phyloP scores from a whole-genome alignment of 208 protist species.

The Crithidia mellificae region DNA sequence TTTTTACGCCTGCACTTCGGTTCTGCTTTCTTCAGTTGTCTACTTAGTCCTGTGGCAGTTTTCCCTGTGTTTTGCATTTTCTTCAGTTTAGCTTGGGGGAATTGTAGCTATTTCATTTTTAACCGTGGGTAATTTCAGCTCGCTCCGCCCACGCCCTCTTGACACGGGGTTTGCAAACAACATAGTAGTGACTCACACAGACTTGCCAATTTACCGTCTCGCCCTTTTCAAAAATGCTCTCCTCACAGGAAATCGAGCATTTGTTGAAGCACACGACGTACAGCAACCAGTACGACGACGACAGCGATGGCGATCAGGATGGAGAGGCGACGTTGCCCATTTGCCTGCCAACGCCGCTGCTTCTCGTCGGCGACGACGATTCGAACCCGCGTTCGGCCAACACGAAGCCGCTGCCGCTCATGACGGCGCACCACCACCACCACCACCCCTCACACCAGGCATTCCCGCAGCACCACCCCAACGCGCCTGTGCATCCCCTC shows the following conservation, averaged over 20 bases:
- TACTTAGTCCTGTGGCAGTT: no score
- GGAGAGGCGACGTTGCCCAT: slow-evolving; percentile 9
- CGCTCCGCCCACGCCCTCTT: no score
- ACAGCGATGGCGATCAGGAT: slow-evolving; percentile 15
- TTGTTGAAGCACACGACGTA: slow-evolving; percentile 9
- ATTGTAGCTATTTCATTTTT: no score
- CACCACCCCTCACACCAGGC: not conserved
- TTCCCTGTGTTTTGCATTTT: no score
- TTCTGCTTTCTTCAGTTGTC: no score
- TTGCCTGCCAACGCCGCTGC: slow-evolving; percentile 9
- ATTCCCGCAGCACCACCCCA: no score
- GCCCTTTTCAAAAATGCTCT: not conserved
- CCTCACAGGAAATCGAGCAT: slow-evolving; percentile 3
- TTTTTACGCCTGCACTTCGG: no score
- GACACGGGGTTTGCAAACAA: no score
- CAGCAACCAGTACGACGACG: slow-evolving; percentile 8
- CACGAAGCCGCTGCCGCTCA: not conserved
- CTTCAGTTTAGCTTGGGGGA: no score
- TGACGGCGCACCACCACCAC: not conserved
- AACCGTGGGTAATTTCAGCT: no score
- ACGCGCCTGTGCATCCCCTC: not conserved
- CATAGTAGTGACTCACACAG: no score
- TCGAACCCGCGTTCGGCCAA: not conserved
- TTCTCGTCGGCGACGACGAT: slow-evolving; percentile 14
- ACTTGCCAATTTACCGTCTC: not conserved